Conservation (phyloP, 352 stramenopile genomes). For the Phytophthora parvispora region DNA sequence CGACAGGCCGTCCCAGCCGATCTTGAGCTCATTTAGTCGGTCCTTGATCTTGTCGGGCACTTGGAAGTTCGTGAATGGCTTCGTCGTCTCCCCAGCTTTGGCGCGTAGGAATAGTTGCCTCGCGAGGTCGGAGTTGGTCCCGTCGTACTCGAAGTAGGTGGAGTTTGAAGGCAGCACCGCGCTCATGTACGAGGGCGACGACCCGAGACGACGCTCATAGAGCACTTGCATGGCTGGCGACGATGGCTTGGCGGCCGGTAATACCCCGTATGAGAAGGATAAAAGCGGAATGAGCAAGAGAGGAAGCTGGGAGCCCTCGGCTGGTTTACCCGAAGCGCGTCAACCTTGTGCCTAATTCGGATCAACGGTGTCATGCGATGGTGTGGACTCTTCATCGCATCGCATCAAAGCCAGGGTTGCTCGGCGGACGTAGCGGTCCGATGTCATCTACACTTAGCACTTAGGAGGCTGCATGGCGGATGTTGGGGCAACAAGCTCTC, state of each 20-base stretch:
- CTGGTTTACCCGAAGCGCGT: too few relatives aligned
- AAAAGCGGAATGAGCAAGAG: background rate
- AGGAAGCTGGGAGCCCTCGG: too few relatives aligned
- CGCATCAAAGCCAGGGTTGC: background rate
- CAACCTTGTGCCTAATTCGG: too few relatives aligned
- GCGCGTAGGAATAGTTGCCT: background rate
- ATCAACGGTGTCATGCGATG: background rate
- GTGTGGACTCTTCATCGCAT: background rate
- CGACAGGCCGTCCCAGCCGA: background rate
- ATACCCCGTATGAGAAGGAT: too few relatives aligned
- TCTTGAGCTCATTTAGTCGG: background rate
- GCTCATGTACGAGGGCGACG: background rate
- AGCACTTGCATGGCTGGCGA: background rate
- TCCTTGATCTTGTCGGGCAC: background rate
- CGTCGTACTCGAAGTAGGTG: background rate
- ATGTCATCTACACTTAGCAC: too few relatives aligned
- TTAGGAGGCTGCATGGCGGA: too few relatives aligned
- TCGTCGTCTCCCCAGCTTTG: background rate
- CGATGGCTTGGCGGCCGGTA: background rate
- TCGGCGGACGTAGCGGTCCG: too few relatives aligned
- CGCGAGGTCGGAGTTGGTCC: background rate
- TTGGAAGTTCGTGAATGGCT: background rate
- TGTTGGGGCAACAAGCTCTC: too few relatives aligned
- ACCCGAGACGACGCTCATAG: too few relatives aligned
- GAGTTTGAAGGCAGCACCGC: background rate